These are phyloP conservation scores for Melampsora larici-populina DNA, from an alignment of 1,284 basidiomycete genomes.

Conservation along the genomic window DNA sequence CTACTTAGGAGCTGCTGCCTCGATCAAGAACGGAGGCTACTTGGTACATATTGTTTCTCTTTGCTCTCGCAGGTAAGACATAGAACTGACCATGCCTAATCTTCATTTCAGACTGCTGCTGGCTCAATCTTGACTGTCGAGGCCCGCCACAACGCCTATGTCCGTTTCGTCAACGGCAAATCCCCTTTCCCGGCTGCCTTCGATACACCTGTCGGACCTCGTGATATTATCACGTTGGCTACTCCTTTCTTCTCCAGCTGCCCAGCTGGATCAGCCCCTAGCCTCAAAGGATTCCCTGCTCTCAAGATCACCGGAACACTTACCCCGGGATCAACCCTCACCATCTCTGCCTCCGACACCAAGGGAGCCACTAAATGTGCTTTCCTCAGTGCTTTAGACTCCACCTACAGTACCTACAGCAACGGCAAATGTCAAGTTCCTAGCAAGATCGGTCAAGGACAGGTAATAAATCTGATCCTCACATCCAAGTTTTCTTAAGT, in stretches of 20 bases:
- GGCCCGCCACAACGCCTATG: conserved; percentile 45
- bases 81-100: no score
- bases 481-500: no score
- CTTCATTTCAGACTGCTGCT: conserved; percentile 52
- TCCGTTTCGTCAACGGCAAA: conserved; percentile 33
- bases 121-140: conserved; percentile 54
- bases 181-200: conserved; percentile 37
- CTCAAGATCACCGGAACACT: conserved; percentile 32
- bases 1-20: conserved; percentile 50
- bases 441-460: conserved; percentile 26
- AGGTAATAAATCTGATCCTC: background rate
- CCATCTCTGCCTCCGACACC: conserved; percentile 11
- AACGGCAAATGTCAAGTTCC: conserved; percentile 32
- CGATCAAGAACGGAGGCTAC: conserved; percentile 41
- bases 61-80: background rate
- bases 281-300: conserved; percentile 27
- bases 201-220: conserved; percentile 30
- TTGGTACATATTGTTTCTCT: background rate
- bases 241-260: conserved; percentile 30
- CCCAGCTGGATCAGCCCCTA: conserved; percentile 34
- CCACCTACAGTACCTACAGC: conserved; percentile 20
- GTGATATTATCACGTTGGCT: conserved; percentile 27
- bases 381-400: conserved; percentile 36
- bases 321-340: conserved; percentile 15
- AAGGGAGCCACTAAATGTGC: conserved; percentile 31